These are phyloP conservation scores for Hypoxylon lienhwacheense DNA, from an alignment of 495 filamentous ascomycete species.

Conservation along the genomic window DNA sequence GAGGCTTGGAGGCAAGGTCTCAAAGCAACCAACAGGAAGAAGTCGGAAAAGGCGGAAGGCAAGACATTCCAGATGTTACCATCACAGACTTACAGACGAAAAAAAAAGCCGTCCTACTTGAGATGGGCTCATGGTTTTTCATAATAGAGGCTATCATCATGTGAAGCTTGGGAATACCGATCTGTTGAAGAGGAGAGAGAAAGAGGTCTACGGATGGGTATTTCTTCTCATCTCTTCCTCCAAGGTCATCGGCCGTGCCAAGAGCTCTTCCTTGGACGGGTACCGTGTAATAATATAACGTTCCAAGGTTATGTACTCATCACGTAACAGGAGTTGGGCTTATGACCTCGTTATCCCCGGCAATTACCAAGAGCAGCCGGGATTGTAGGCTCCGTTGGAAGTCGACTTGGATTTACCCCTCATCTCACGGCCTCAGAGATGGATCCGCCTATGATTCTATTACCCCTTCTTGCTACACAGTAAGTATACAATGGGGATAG, in stretches of 20 bases:
- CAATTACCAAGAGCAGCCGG: slow-evolving; percentile 23
- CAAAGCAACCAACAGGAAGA: slow-evolving; percentile 10
- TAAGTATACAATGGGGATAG: no score
- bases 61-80: no score
- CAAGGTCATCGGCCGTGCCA: slow-evolving; percentile 1
- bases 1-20: slow-evolving; percentile 32
- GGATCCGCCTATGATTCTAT: slow-evolving; percentile 32
- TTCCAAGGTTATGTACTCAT: slow-evolving; percentile 15
- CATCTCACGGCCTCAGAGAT: slow-evolving; percentile 34
- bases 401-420: slow-evolving; percentile 34
- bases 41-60: slow-evolving; percentile 17
- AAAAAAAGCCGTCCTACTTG: slow-evolving; percentile 15
- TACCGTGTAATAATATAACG: slow-evolving; percentile 21
- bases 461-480: slow-evolving; percentile 22
- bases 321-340: slow-evolving; percentile 18
- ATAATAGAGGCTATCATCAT: no score
- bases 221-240: not conserved
- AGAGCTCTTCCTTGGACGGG: slow-evolving; percentile 6
- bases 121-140: no score
- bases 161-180: no score
- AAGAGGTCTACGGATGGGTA: slow-evolving; percentile 2
- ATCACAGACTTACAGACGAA: slow-evolving; percentile 8
- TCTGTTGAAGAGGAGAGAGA: no score
- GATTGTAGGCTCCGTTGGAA: slow-evolving; percentile 21
- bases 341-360: slow-evolving; percentile 31